Evolutionary conservation across 2,329 filamentous ascomycete genomes (phyloP).

Genomic region (Aspergillaceae sp.): DNA sequence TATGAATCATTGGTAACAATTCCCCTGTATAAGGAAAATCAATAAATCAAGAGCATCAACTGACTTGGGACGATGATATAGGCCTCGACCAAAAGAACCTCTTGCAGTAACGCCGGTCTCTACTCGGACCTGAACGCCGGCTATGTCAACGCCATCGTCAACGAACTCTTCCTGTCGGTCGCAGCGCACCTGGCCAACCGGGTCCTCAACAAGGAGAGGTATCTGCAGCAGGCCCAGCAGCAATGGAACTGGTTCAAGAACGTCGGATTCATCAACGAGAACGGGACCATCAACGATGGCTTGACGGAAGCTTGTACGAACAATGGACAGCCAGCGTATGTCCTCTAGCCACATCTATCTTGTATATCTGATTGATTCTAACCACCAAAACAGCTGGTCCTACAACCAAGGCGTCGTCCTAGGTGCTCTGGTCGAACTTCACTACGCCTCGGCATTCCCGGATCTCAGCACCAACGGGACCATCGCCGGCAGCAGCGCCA

Average conservation of each 20-base stretch:
- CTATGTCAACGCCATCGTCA: conserved; percentile 48
- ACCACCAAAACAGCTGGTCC: conserved; percentile 32
- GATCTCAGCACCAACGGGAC: too few species aligned
- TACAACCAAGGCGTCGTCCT: conserved; percentile 58
- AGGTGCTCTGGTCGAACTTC: conserved; percentile 48
- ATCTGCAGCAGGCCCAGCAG: conserved; percentile 39
- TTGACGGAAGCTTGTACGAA: conserved; percentile 45
- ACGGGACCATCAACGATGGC: conserved; percentile 48
- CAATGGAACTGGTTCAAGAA: conserved; percentile 45
- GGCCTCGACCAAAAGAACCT: neutral
- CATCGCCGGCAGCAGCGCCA: neutral
- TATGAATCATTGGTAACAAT: conserved; percentile 37
- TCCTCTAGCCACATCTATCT: neutral
- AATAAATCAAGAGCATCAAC: neutral
- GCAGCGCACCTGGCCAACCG: conserved; percentile 50
- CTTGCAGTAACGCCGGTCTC: conserved; percentile 39
- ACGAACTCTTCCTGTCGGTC: conserved; percentile 48
- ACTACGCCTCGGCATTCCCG: conserved; percentile 27
- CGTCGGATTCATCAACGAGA: conserved; percentile 40
- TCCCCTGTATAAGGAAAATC: conserved; percentile 5
- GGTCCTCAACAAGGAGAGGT: conserved; percentile 28
- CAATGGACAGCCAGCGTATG: conserved; percentile 28
- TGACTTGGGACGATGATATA: too few species aligned
- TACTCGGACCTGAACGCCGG: conserved; percentile 40
- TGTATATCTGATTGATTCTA: neutral